Evolutionary conservation across 1,284 basidiomycete species (phyloP).

Genomic region (Fistulina hepatica): DNA sequence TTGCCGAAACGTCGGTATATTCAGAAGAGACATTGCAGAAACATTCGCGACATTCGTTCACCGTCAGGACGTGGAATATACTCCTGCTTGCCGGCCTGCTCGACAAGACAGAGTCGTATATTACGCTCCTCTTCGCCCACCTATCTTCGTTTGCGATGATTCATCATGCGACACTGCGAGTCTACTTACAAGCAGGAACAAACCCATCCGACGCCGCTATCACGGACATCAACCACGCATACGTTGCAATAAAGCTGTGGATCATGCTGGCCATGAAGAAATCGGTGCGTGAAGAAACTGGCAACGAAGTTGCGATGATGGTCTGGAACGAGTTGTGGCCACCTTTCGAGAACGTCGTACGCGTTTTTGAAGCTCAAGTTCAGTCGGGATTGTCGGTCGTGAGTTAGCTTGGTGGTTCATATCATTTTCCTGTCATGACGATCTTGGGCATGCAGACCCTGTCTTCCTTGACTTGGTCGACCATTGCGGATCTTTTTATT

Average conservation of each 20-base stretch:
- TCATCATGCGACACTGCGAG: constrained; percentile 36
- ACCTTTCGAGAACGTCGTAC: constrained; percentile 45
- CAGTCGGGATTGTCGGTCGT: constrained; percentile 38
- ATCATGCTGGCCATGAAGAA: constrained; percentile 41
- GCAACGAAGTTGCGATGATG: constrained; percentile 28
- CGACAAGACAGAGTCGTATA: constrained; percentile 28
- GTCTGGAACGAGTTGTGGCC: constrained; percentile 71
- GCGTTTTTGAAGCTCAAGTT: constrained; percentile 36
- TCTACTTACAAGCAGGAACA: constrained; percentile 26
- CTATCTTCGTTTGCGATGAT: constrained; percentile 37
- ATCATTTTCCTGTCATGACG: neutral
- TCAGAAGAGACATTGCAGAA: constrained; percentile 24
- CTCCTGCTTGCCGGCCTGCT: constrained; percentile 42
- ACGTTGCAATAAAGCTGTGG: constrained; percentile 60
- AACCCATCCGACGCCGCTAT: constrained; percentile 31
- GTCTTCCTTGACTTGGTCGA: constrained; percentile 43
- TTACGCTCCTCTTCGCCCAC: constrained; percentile 35
- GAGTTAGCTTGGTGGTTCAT: constrained; percentile 14
- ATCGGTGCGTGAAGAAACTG: constrained; percentile 20
- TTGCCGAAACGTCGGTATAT: neutral
- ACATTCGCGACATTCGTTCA: constrained; percentile 25
- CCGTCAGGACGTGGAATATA: constrained; percentile 53
- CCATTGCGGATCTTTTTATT: constrained; percentile 52
- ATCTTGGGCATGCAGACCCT: constrained; percentile 33
- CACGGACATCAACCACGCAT: constrained; percentile 54